Evolutionary conservation across 306 rosid species (phyloP), one percentile per base, ranked within the genome.

Genomic region (Styphnolobium japonicum): DNA sequence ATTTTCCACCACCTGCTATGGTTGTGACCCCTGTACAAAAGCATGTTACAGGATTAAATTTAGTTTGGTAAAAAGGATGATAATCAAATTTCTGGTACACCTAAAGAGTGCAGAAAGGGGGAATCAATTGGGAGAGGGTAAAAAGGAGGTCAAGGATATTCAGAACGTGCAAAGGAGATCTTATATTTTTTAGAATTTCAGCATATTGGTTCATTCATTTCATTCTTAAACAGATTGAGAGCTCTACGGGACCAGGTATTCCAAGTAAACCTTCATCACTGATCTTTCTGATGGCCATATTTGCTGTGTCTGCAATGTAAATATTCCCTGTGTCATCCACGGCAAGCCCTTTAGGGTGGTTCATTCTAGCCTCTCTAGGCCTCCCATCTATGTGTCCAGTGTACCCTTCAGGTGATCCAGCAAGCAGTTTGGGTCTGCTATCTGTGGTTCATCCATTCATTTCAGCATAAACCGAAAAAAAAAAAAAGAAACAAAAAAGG

Each of bases 1-100:
- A 62, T 89, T 85, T 91, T 76, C 99, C 99, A 82, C 99, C 99
- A 82, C 99, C 99, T 69, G 99, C 99, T 86, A 96, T 96, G 5
- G 99, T 96, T 18, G 99, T 91, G 22, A 96, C 93, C 56, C 99
- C 99, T 96, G 86, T 60, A 53, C 69, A 57, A 71, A 80, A 43
- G 15, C 67, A 80, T 51, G 31, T 18, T 55, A 21, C 61, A 61
- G 71, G 67, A 66, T 82, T 63, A 25, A 72, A n/a, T 18, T 22
- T 58, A 22, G 34, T 23, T 29, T 65, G 33, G 51, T 57, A 52
- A 31, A 29, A n/a, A 11, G 11, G 1, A 15, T 45, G 21, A n/a
- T 19, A 21, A 40, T 29, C 39, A 37, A 61, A 23, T 21, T 4
- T 69, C 27, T 58, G 18, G 14, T 16, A 8, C 40, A 18, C 10